phyloP scores from a whole-genome alignment of 768 basidiomycete species.

The Leccinellum luteum region DNA sequence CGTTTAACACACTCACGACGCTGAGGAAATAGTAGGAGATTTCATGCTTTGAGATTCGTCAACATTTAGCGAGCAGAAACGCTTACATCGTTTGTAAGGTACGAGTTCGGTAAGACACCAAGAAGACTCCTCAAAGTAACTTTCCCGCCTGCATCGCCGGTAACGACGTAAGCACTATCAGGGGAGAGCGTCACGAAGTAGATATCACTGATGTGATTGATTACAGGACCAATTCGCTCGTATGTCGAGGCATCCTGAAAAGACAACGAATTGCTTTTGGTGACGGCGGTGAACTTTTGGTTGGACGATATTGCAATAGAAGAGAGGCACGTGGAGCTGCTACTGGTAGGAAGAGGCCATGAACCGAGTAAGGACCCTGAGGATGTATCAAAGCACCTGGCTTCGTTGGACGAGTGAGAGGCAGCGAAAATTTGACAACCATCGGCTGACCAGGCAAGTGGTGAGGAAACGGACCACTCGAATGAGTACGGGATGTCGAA shows the following conservation, averaged over 20 bases:
- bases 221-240: not conserved
- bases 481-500: not conserved
- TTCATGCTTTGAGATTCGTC: not conserved
- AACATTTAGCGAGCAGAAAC: not conserved
- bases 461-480: not conserved
- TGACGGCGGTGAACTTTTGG: not conserved
- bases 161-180: not conserved
- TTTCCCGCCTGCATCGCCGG: not conserved
- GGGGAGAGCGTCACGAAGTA: constrained; percentile 1
- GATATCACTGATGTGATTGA: not conserved
- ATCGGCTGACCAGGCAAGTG: not conserved
- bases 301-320: not conserved
- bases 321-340: not conserved
- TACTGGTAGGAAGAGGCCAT: not conserved
- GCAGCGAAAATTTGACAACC: not conserved
- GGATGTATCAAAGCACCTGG: not conserved
- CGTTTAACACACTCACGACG: not conserved
- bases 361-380: not conserved
- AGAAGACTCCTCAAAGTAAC: not conserved
- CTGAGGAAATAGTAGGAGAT: too few species aligned
- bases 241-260: not conserved
- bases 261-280: not conserved
- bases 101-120: not conserved
- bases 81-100: not conserved
- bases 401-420: not conserved